Evolutionary conservation across 2,329 filamentous ascomycete species (phyloP), one percentile per base, ranked within the genome.

Genomic region (Calonectria pauciramosa): DNA sequence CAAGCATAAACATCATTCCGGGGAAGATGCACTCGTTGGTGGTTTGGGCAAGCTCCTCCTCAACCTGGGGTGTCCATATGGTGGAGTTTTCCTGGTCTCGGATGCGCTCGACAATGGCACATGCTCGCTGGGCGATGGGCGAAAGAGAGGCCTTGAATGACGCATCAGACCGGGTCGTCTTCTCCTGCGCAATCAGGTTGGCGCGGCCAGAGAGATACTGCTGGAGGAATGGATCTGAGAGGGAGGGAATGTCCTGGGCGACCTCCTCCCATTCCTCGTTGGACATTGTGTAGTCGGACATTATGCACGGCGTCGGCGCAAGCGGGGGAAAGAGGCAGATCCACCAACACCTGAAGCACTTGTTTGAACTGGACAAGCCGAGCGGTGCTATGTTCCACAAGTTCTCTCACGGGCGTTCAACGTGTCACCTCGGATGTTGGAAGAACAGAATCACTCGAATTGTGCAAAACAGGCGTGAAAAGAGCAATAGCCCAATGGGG

Each of bases 1-100:
- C 95, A 44, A 96, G 89, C 44, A 91, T 93, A 85, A 98, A 98
- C 94, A 98, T 97, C 94, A 98, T 98, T 14, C 96, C 96, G 0
- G 95, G 95, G 82, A 94, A 95, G 66, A 96, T 87, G 78, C 92
- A 91, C 75, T 91, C 90, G 79, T 92, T 84, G n/a, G 85, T 87
- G 71, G 91, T 86, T 76, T 91, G 90, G 4, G 93, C 92, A 4
- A 95, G 87, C 56, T 89, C 89, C 81, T 96, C 93, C 80, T 96
- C 94, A 65, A 94, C 91, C 59, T 91, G 90, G 38, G 91, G 88
- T 13, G 93, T 95, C 96, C 96, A 98, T 74, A 96, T 87, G 3
- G 91, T 93, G 68, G 89, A 87, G 80, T 93, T 91, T 86, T 99
- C 96, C 80, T 95, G 91, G 67, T 92, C 90, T 54, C 96, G 93